These are phyloP conservation scores for Candida gigantensis DNA, from an alignment of 1,139 yeast species.

Conservation along the genomic window DNA sequence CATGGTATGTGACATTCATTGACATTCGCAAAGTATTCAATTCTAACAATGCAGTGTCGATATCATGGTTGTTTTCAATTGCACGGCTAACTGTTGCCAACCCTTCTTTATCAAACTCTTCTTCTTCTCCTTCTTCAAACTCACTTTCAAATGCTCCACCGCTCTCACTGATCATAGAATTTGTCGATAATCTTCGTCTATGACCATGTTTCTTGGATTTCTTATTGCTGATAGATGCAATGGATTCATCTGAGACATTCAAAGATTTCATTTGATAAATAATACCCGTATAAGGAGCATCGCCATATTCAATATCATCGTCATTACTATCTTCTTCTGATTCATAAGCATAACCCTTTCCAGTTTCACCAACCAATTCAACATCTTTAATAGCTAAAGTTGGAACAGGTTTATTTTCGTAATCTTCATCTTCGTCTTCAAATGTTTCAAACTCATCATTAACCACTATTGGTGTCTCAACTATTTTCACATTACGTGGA, in stretches of 20 bases:
- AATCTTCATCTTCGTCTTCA: conserved; percentile 19
- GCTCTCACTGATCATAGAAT: conserved; percentile 40
- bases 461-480: conserved; percentile 46
- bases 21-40: conserved; percentile 95
- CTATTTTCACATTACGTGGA: conserved; percentile 53
- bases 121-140: conserved; percentile 87
- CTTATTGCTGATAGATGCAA: conserved; percentile 58
- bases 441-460: conserved; percentile 25
- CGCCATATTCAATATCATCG: conserved; percentile 34
- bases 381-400: conserved; percentile 24
- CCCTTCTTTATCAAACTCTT: conserved; percentile 85
- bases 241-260: conserved; percentile 78
- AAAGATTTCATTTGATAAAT: conserved; percentile 64
- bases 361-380: conserved; percentile 58
- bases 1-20: conserved; percentile 92
- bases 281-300: conserved; percentile 35
- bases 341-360: conserved; percentile 59
- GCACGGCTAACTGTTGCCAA: conserved; percentile 93
- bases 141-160: conserved; percentile 28
- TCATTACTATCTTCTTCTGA: conserved; percentile 45
- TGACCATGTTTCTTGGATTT: conserved; percentile 30
- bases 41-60: conserved; percentile 90
- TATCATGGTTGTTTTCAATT: conserved; percentile 84
- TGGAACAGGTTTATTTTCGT: conserved; percentile 4
- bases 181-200: conserved; percentile 38